These are phyloP conservation scores for Xylaria arbuscula DNA, from an alignment of 2,329 filamentous ascomycete species.

Conservation along the genomic window DNA sequence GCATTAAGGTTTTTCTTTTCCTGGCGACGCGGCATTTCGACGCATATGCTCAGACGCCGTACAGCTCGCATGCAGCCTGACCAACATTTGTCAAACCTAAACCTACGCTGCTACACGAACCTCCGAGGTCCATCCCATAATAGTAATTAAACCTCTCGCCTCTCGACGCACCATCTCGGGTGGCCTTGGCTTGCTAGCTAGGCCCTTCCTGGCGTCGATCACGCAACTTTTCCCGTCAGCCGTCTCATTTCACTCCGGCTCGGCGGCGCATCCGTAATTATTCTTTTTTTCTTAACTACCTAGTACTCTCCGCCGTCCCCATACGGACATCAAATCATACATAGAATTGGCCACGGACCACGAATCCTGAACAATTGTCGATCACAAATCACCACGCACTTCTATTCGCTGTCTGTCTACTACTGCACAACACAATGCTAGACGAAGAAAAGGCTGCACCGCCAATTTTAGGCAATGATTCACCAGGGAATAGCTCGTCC, in stretches of 20 bases:
- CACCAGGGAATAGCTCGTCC: constrained; percentile 27
- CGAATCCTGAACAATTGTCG: constrained; percentile 6
- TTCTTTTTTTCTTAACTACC: background rate
- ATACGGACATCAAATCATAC: background rate
- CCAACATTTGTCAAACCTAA: constrained; percentile 25
- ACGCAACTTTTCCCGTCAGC: constrained; percentile 34
- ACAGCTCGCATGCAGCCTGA: constrained; percentile 2
- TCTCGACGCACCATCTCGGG: background rate
- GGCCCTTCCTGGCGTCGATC: constrained; percentile 30
- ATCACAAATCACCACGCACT: background rate
- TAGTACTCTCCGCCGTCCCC: constrained; percentile 12
- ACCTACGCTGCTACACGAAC: background rate
- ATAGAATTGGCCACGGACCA: constrained; percentile 15
- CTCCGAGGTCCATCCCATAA: constrained; percentile 3
- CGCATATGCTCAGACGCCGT: constrained; percentile 6
- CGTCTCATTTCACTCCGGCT: constrained; percentile 31
- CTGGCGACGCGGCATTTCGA: constrained; percentile 27
- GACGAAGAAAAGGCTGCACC: constrained; percentile 43
- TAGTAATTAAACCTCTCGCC: constrained; percentile 20
- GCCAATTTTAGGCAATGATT: constrained; percentile 13
- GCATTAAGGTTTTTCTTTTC: background rate
- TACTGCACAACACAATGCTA: constrained; percentile 32
- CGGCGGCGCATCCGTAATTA: constrained; percentile 23
- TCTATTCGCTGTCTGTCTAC: background rate
- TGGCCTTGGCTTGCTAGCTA: constrained; percentile 12